These are phyloP conservation scores for Umbelopsis ramanniana DNA, from an alignment of 192 early-diverging fungal species.

Conservation along the genomic window DNA sequence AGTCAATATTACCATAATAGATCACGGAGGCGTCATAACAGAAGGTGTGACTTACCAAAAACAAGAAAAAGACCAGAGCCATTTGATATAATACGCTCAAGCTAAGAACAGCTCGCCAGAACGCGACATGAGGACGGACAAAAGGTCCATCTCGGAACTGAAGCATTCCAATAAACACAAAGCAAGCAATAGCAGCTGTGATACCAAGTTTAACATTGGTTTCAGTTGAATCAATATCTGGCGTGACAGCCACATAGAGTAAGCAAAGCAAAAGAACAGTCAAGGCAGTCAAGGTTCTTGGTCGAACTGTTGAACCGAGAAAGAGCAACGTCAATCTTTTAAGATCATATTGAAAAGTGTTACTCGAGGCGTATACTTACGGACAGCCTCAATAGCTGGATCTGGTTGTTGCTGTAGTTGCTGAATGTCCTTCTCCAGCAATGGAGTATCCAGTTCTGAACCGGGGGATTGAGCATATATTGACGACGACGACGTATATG, in stretches of 20 bases:
- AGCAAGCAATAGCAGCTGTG: constrained; percentile 50
- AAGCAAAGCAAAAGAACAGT: constrained; percentile 48
- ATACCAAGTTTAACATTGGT: constrained; percentile 60
- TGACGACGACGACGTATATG: constrained; percentile 5
- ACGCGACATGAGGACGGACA: constrained; percentile 88
- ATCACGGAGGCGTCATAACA: not conserved
- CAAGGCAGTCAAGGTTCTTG: constrained; percentile 60
- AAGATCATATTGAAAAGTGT: not conserved
- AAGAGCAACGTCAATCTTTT: not conserved
- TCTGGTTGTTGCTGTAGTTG: constrained; percentile 5
- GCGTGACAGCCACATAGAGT: constrained; percentile 59
- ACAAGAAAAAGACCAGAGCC: constrained; percentile 87
- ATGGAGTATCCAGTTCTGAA: not conserved
- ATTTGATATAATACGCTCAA: constrained; percentile 88
- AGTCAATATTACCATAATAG: not conserved
- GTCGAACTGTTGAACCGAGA: constrained; percentile 44
- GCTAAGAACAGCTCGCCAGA: constrained; percentile 90
- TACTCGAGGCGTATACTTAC: not conserved
- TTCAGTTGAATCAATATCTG: constrained; percentile 53
- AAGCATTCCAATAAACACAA: constrained; percentile 85
- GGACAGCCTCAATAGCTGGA: constrained; percentile 7
- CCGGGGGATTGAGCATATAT: not conserved
- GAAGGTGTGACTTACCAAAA: constrained; percentile 66
- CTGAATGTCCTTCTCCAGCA: not conserved
- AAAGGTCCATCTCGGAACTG: constrained; percentile 95